These are phyloP conservation scores for Coemansia sp. DNA, from an alignment of 192 early-diverging fungal species.

Conservation along the genomic window DNA sequence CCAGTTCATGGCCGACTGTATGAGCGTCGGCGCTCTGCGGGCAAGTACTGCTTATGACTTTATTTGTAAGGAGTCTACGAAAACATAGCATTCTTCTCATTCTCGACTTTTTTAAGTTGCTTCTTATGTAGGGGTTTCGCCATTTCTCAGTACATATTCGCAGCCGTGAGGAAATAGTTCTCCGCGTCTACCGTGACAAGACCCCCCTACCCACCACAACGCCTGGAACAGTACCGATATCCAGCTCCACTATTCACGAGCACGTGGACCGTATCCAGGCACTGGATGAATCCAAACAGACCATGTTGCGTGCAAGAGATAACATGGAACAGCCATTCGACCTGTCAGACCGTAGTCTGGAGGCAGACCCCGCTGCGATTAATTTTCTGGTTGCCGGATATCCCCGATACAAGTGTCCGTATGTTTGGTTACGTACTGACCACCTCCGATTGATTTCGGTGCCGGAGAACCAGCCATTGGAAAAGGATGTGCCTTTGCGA, in stretches of 20 bases:
- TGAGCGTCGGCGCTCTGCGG: too few species aligned
- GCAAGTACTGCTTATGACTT: neutral
- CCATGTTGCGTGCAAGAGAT: neutral
- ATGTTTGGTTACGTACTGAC: constrained; percentile 70
- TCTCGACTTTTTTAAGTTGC: neutral
- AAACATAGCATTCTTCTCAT: neutral
- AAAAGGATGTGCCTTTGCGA: constrained; percentile 62
- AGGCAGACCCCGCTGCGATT: constrained; percentile 52
- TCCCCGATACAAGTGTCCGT: constrained; percentile 68
- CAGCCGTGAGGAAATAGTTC: constrained; percentile 67
- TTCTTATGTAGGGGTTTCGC: constrained; percentile 58
- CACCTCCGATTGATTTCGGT: constrained; percentile 58
- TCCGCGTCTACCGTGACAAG: constrained; percentile 60
- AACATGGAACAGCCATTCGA: constrained; percentile 22
- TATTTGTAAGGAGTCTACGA: too few species aligned
- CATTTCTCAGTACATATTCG: constrained; percentile 67
- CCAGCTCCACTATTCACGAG: constrained; percentile 56
- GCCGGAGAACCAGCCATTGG: constrained; percentile 54
- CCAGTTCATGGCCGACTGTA: too few species aligned
- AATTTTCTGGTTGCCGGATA: constrained; percentile 71
- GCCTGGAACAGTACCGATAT: constrained; percentile 39
- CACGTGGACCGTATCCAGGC: constrained; percentile 27
- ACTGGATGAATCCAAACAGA: constrained; percentile 27
- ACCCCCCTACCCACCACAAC: constrained; percentile 11
- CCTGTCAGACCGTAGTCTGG: constrained; percentile 26